Percentiles rank a stretch among this genome's conserved stretches.
phyloP scores from a whole-genome alignment of 345 rosid species.

The Noccaea caerulescens region DNA sequence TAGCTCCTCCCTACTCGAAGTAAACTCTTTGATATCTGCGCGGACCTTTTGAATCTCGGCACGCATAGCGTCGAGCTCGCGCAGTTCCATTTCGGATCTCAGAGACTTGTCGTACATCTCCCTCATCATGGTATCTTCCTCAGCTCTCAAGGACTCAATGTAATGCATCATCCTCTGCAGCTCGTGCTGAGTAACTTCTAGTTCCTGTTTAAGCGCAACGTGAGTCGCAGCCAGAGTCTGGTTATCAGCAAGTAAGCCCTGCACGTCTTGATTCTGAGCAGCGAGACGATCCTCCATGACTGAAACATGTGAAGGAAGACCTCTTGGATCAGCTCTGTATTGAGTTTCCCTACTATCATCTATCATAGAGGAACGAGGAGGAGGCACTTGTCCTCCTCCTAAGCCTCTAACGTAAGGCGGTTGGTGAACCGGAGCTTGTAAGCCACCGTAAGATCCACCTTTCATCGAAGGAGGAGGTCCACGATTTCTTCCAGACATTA shows the following conservation, averaged over 20 bases:
- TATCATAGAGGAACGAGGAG: constrained; percentile 53
- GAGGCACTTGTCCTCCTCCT: constrained; percentile 50
- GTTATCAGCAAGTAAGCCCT: constrained; percentile 82
- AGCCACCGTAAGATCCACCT: constrained; percentile 53
- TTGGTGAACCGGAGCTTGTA: constrained; percentile 61
- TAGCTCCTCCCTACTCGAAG: constrained; percentile 67
- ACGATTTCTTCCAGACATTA: constrained; percentile 64
- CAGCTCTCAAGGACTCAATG: constrained; percentile 66
- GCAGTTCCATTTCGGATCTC: constrained; percentile 69
- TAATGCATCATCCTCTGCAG: constrained; percentile 67
- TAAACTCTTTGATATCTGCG: constrained; percentile 77
- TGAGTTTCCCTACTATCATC: constrained; percentile 73
- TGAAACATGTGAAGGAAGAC: constrained; percentile 65
- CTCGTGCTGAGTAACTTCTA: constrained; percentile 84
- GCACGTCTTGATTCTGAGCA: constrained; percentile 87
- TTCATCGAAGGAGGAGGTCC: constrained; percentile 51
- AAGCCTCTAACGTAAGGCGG: constrained; percentile 57
- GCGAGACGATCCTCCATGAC: constrained; percentile 76
- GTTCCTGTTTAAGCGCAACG: constrained; percentile 90
- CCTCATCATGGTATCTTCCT: constrained; percentile 83
- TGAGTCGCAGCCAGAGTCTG: constrained; percentile 89
- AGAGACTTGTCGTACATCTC: constrained; percentile 82
- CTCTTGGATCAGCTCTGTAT: constrained; percentile 61
- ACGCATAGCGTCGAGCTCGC: constrained; percentile 65
- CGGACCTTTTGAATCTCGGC: constrained; percentile 66